Percentiles rank a stretch among this genome's conserved stretches.
phyloP scores from a whole-genome alignment of 768 basidiomycete species.

The Leccinum disarticulatum region DNA sequence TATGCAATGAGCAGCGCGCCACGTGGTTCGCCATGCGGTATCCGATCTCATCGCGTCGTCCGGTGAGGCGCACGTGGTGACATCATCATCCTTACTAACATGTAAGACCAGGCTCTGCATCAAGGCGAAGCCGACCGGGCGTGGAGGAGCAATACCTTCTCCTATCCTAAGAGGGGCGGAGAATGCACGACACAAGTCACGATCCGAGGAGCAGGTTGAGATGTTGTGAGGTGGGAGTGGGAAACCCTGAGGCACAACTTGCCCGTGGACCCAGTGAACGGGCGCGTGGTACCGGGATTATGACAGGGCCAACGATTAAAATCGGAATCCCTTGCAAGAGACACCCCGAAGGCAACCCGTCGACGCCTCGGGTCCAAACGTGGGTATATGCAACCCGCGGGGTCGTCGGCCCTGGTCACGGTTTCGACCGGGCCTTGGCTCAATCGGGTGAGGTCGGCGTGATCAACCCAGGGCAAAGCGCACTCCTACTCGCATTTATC shows the following conservation, averaged over 20 bases:
- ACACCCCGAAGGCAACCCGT: background rate
- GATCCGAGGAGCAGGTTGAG: background rate
- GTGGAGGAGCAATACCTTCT: background rate
- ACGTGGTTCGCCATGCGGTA: background rate
- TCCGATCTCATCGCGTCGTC: conserved; percentile 9
- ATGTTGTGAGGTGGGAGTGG: background rate
- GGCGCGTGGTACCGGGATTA: background rate
- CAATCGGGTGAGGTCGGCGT: background rate
- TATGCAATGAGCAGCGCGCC: background rate
- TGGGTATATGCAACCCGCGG: background rate
- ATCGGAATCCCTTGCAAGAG: background rate
- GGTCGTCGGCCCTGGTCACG: background rate
- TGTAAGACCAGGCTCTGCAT: conserved; percentile 9
- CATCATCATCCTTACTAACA: background rate
- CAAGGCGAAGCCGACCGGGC: background rate
- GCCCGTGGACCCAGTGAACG: background rate
- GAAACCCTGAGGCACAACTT: background rate
- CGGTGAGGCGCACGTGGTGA: conserved; percentile 9
- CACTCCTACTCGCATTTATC: background rate
- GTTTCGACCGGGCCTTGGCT: background rate
- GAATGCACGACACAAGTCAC: background rate
- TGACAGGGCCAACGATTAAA: background rate
- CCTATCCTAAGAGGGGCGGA: background rate
- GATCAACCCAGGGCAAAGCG: background rate
- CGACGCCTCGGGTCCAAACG: background rate